A percentile compares a stretch with the other conserved stretches of the same genome.
Evolutionary conservation across 148 eudicot species (phyloP).

Genomic region (Chenopodium quinoa): DNA sequence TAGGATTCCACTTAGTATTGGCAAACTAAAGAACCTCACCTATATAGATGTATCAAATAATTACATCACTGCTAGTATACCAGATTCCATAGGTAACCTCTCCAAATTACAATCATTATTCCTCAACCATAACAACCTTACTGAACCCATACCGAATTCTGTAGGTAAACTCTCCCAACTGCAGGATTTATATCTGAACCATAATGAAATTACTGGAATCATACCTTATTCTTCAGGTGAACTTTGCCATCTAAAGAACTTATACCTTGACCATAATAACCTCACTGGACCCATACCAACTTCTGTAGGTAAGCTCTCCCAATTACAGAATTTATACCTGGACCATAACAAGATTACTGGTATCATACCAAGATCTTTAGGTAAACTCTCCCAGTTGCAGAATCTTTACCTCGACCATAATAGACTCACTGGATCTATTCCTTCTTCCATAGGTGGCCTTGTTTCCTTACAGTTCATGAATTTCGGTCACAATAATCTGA

Average conservation of each 20-base stretch:
- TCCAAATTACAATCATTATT: slow-evolving; percentile 29
- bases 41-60: slow-evolving; percentile 55
- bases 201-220: slow-evolving; percentile 44
- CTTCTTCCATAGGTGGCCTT: slow-evolving; percentile 47
- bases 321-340: slow-evolving; percentile 22
- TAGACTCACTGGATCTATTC: slow-evolving; percentile 45
- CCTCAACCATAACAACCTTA: slow-evolving; percentile 22
- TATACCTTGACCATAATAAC: background rate
- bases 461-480: slow-evolving; percentile 35
- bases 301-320: background rate
- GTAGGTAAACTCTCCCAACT: background rate
- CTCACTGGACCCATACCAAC: background rate
- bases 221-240: slow-evolving; percentile 34
- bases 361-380: too few species aligned
- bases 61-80: slow-evolving; percentile 42
- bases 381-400: too few species aligned
- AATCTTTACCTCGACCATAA: slow-evolving; percentile 35
- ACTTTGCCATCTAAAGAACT: too few species aligned
- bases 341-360: background rate
- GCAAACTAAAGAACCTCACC: slow-evolving; percentile 13
- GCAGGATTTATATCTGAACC: slow-evolving; percentile 23
- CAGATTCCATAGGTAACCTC: slow-evolving; percentile 52
- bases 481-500: slow-evolving; percentile 38
- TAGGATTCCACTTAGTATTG: background rate
- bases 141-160: background rate